Evolutionary conservation across 2,329 filamentous ascomycete species (phyloP), one percentile per base, ranked within the genome.

Genomic region (Madurella mycetomatis): DNA sequence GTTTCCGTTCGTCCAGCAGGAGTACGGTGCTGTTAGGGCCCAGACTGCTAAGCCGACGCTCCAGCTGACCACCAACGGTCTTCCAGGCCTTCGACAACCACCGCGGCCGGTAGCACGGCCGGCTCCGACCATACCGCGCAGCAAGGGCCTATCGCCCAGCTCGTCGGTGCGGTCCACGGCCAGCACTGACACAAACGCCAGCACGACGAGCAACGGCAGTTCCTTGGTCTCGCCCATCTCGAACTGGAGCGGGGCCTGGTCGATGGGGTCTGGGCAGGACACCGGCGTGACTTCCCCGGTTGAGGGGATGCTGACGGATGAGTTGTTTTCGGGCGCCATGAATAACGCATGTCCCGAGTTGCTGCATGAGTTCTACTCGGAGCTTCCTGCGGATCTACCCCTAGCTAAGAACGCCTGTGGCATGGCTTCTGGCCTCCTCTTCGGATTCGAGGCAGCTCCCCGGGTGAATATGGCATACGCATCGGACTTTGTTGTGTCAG

Each of bases 211-310:
- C 64, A 69, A 71, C 57, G 59, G 55, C 44, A 72, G 68, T 52
- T 72, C 69, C 53, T 58, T 72, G 31, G 70, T 80, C 49, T 80
- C 78, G 7, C 76, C 78, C 9, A 65, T 75, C 39, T 80, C 78
- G 9, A 70, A 70, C 31, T 78, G 70, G 67, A 74, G 72, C 47
- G 65, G 64, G 5, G 62, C 64, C 12, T 78, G 76, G 69, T 72
- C 73, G 11, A 69, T 70, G 59, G 66, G 62, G 15, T 70, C 72
- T 9, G 72, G 67, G 2, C 65, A 73, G 34, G 71, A 77, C 50
- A 76, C 76, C 1, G 67, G 66, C 51, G 64, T 78, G 60, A 75
- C 75, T 5, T 79, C 77, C 16, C 75, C 78, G 1, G 67, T 72
- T 32, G 76, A 75, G 40, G 65, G 61, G 3, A 49, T 66, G 31